Conservation (phyloP, 768 basidiomycete genomes). For the Tulasnella calospora region DNA sequence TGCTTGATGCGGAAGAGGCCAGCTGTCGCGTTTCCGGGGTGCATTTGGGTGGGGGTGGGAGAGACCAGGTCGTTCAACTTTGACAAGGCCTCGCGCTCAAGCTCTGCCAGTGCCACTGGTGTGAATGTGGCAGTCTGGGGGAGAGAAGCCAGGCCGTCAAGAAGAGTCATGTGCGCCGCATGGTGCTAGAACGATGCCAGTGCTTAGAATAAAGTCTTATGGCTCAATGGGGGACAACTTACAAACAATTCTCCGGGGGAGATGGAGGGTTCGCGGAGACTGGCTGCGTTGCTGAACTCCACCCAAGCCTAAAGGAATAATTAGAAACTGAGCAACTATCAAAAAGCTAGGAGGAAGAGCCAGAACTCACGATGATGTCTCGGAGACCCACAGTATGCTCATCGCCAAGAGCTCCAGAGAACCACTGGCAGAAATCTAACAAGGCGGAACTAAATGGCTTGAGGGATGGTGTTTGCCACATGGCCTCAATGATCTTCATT, state of each 20-base stretch:
- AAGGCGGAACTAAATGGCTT: constrained; percentile 54
- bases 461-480: constrained; percentile 60
- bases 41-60: constrained; percentile 29
- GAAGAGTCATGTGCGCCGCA: constrained; percentile 84
- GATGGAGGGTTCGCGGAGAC: constrained; percentile 17
- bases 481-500: constrained; percentile 63
- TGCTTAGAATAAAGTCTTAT: not conserved
- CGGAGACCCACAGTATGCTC: constrained; percentile 67
- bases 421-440: constrained; percentile 78
- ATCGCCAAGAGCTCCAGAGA: constrained; percentile 57
- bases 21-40: not conserved
- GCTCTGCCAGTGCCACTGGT: constrained; percentile 48
- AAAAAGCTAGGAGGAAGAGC: constrained; percentile 8
- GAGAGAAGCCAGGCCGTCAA: constrained; percentile 81
- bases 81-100: constrained; percentile 54
- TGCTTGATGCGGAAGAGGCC: constrained; percentile 55
- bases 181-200: constrained; percentile 86
- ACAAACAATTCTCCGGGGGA: not conserved
- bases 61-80: constrained; percentile 58
- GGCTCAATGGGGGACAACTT: constrained; percentile 18
- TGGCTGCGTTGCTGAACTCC: constrained; percentile 61
- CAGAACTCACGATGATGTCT: constrained; percentile 70
- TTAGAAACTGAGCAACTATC: not conserved
- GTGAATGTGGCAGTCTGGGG: constrained; percentile 68
- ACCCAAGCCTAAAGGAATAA: constrained; percentile 72